These are phyloP conservation scores for Corylus americana DNA, from an alignment of 306 rosid genomes.

Conservation along the genomic window DNA sequence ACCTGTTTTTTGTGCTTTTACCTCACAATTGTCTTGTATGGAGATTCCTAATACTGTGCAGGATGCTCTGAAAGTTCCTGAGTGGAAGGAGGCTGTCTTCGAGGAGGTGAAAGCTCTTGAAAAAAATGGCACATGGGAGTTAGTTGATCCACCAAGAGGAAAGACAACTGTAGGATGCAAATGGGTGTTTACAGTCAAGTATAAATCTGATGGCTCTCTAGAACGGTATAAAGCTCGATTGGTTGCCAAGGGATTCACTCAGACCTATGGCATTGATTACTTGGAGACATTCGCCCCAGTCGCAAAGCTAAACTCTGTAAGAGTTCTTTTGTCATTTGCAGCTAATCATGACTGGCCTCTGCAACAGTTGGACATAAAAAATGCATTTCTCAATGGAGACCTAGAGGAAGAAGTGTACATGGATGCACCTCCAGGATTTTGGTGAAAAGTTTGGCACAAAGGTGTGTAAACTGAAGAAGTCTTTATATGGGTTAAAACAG, in stretches of 20 bases:
- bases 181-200: conserved; percentile 6
- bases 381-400: too few relatives aligned
- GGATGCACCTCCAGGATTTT: too few relatives aligned
- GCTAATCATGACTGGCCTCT: not conserved
- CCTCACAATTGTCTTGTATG: not conserved
- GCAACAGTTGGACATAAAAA: too few relatives aligned
- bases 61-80: not conserved
- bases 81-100: not conserved
- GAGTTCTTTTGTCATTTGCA: not conserved
- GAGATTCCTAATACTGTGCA: not conserved
- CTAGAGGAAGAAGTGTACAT: too few relatives aligned
- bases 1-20: not conserved
- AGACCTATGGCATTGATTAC: conserved; percentile 13
- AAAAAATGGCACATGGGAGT: not conserved
- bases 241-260: conserved; percentile 4
- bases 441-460: too few relatives aligned
- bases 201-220: not conserved
- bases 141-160: not conserved
- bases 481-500: too few relatives aligned
- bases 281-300: not conserved
- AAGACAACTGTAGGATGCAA: not conserved
- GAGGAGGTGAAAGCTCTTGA: conserved; percentile 1
- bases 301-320: not conserved
- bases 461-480: too few relatives aligned
- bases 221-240: conserved; percentile 2